Conservation (phyloP, 768 basidiomycete genomes). For the Suillus tomentosus region DNA sequence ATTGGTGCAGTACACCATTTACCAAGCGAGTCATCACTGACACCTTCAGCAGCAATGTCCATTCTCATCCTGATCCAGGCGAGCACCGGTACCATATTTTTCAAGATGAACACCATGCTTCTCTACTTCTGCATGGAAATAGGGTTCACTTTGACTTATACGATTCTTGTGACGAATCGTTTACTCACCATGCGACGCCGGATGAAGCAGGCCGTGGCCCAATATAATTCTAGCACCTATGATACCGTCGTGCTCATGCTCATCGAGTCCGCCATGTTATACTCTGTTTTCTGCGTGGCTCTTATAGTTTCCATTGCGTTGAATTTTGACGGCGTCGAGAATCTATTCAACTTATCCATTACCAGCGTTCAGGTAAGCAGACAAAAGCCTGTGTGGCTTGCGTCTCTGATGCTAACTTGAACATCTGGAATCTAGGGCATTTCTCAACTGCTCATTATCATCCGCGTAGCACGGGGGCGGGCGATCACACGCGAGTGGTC, state of each 20-base stretch:
- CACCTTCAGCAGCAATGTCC: conserved; percentile 19
- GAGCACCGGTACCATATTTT: conserved; percentile 18
- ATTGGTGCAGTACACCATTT: conserved; percentile 13
- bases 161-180: conserved; percentile 33
- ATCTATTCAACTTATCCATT: conserved; percentile 34
- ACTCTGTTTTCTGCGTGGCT: conserved; percentile 28
- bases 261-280: conserved; percentile 38
- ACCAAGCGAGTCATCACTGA: background rate
- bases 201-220: conserved; percentile 7
- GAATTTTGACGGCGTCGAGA: conserved; percentile 24
- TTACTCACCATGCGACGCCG: conserved; percentile 26
- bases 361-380: conserved; percentile 33
- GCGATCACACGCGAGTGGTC: conserved; percentile 17
- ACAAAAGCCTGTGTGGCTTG: background rate
- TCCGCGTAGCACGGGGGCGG: conserved; percentile 35
- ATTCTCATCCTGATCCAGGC: conserved; percentile 22
- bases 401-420: background rate
- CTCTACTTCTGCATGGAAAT: conserved; percentile 34
- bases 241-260: conserved; percentile 32
- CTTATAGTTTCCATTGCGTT: conserved; percentile 34
- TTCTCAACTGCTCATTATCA: conserved; percentile 36
- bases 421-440: conserved; percentile 29
- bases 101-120: conserved; percentile 25
- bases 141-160: conserved; percentile 34
- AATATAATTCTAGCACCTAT: conserved; percentile 21